Conservation (phyloP, 2,329 filamentous ascomycete species). For the Berkeleyomyces rouxiae region DNA sequence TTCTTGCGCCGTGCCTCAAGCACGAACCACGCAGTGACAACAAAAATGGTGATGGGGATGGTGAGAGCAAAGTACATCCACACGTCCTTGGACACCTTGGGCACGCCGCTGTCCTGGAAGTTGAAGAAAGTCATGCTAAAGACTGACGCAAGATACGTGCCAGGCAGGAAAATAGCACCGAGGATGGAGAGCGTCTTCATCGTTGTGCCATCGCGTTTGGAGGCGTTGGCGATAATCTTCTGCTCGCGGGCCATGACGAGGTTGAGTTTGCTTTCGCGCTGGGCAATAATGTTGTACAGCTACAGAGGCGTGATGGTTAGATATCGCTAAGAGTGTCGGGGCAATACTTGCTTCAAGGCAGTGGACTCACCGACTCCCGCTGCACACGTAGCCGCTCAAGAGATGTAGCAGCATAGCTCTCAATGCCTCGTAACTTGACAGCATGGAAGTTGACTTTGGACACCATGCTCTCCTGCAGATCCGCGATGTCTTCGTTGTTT, state of each 20-base stretch:
- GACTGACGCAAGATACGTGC: constrained; percentile 44
- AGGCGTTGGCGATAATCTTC: constrained; percentile 39
- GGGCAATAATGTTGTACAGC: constrained; percentile 50
- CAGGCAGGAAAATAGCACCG: constrained; percentile 45
- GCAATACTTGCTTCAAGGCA: background rate
- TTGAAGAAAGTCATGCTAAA: constrained; percentile 54
- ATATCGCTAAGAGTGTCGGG: background rate
- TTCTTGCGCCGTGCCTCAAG: constrained; percentile 35
- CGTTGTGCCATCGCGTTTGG: constrained; percentile 44
- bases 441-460: constrained; percentile 42
- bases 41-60: constrained; percentile 37
- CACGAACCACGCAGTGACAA: constrained; percentile 38
- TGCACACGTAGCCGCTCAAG: constrained; percentile 44
- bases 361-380: constrained; percentile 36
- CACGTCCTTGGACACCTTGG: constrained; percentile 32
- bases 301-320: constrained; percentile 17
- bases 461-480: constrained; percentile 34
- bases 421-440: constrained; percentile 42
- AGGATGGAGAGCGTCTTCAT: constrained; percentile 51
- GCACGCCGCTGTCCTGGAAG: constrained; percentile 30
- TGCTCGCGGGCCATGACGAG: constrained; percentile 46
- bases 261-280: constrained; percentile 47
- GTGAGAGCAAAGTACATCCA: constrained; percentile 50
- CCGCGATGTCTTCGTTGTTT: constrained; percentile 9
- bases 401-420: constrained; percentile 46